These are phyloP conservation scores for Sorghum bicolor DNA, from an alignment of 176 grass and related monocot genomes.

Conservation along the genomic window Sorghum_bicolor_NCBIv3 NC_012874.2:63873501-63874000, in stretches of 20 bases:
- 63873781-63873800: background rate
- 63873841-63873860: background rate
- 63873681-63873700: background rate
- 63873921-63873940: background rate
- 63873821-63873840: background rate
- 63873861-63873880: background rate
- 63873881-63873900: background rate
- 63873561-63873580: background rate
- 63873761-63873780: background rate
- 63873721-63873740: background rate
- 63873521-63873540: background rate
- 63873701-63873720: background rate
- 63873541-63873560: background rate
- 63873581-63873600: background rate
- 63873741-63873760: background rate
- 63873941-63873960: background rate
- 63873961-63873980: background rate
- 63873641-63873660: background rate
- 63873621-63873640: background rate
- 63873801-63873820: background rate
- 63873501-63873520: too few species aligned
- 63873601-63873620: background rate
- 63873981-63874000: background rate
- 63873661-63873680: background rate
- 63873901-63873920: background rate